Base-by-base conservation (phyloP, 2,329 filamentous ascomycete species). In the Microdochium trichocladiopsis region DNA sequence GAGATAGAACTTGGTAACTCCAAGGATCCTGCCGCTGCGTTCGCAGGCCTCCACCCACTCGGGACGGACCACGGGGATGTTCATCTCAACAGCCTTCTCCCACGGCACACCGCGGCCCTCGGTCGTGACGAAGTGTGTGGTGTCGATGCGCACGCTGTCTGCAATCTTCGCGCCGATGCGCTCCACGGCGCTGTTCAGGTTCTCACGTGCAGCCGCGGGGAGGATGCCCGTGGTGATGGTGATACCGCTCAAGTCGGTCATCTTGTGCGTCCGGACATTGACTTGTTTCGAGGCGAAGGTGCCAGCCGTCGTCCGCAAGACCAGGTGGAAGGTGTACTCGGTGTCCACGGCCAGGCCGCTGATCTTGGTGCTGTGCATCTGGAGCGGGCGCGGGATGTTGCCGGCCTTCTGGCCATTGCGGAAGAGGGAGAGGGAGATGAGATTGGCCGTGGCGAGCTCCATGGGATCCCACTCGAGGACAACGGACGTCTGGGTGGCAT, bases 31-130 rank as follows among this genome's bases (percentile, higher is more conserved):
- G 47, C 93, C 93, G 68, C 90, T 92, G 59, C 88, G 82, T 72
- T 97, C 93, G 66, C 94, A 99, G n/a, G 91, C 93, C 61, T 95
- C 88, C 25, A 99, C 82, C 94, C 94, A 99, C 69, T 99, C 94
- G 21, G 94, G 94, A 37, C 94, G 83, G 22, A 99, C 94, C 11
- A 99, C 90, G 8, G 94, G 94, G 51, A 99, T 95, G 69, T 97
- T 99, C 82, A 92, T 95, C 74, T 97, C 93, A 25, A 93, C 86
- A 1, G 94, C 94, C 75, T 94, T 95, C 72, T 99, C 94, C 94
- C 94, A 99, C 12, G 87, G 80, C 50, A 88, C 79, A 28, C 94
- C 94, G 52, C 92, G 78, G 25, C 92, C 92, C 68, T 99, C 94
- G 10, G 90, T 95, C 57, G 93, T 97, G 54, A 99, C 90, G 67